These are phyloP conservation scores for Pythium scleroteichum DNA, from an alignment of 352 stramenopile species.

Conservation along the genomic window DNA sequence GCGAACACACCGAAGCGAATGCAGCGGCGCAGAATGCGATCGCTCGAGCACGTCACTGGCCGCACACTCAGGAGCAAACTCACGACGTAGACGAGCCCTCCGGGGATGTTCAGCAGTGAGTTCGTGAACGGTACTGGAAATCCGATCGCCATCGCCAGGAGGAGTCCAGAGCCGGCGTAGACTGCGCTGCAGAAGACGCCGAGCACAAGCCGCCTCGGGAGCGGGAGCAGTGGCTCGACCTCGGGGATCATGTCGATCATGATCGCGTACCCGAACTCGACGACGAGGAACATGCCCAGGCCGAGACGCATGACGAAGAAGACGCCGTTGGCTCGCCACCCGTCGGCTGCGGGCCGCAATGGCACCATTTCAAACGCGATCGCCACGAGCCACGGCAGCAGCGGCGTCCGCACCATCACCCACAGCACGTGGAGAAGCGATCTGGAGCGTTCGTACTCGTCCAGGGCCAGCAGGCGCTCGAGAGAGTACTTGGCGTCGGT, in stretches of 20 bases:
- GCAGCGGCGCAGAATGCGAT: neutral
- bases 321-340: conserved; percentile 8
- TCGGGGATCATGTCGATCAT: neutral
- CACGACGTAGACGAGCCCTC: neutral
- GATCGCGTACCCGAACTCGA: neutral
- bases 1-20: neutral
- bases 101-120: neutral
- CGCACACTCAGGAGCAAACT: neutral
- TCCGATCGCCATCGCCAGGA: neutral
- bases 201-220: neutral
- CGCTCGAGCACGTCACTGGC: neutral
- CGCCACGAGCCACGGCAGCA: neutral
- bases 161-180: neutral
- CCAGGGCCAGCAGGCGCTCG: conserved; percentile 21
- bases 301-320: neutral
- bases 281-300: neutral
- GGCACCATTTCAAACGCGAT: conserved; percentile 3
- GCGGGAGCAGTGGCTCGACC: neutral
- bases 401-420: neutral
- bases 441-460: conserved; percentile 16
- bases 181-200: neutral
- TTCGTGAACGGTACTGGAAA: conserved; percentile 10
- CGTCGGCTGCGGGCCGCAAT: neutral
- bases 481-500: conserved; percentile 21
- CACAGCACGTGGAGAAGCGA: neutral